Conservation (phyloP, 805 yeast genomes). For the Candida quercuum region DNA sequence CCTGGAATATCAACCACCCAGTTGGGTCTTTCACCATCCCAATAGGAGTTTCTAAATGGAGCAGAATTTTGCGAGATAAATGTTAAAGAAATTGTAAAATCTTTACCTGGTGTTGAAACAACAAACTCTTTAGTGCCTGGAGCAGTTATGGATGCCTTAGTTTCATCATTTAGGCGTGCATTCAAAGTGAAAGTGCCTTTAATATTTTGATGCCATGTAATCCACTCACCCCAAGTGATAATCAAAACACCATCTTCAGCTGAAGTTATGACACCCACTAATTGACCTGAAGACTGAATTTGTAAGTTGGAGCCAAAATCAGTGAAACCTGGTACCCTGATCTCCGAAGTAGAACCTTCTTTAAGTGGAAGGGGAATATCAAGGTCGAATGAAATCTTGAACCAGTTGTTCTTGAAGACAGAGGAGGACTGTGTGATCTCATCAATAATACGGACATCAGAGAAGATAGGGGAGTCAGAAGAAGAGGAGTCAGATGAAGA, state of each 20-base stretch:
- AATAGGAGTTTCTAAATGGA: not conserved
- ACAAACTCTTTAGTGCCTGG: not conserved
- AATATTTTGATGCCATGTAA: not conserved
- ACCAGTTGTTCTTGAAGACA: too few relatives aligned
- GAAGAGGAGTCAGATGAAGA: too few relatives aligned
- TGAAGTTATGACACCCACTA: not conserved
- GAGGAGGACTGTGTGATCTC: too few relatives aligned
- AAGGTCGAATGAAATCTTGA: too few relatives aligned
- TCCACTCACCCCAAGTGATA: not conserved
- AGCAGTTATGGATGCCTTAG: not conserved
- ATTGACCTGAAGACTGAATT: not conserved
- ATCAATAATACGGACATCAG: too few relatives aligned
- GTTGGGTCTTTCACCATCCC: not conserved
- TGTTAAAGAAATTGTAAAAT: not conserved
- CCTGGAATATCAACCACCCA: constrained; percentile 1
- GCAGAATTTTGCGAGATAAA: not conserved
- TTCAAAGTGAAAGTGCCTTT: not conserved
- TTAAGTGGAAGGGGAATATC: too few relatives aligned
- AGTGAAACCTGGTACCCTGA: not conserved
- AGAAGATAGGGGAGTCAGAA: too few relatives aligned
- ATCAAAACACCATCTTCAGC: not conserved
- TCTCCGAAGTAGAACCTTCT: too few relatives aligned
- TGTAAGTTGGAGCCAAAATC: not conserved
- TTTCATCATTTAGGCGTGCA: not conserved
- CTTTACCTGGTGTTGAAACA: not conserved